Base-by-base conservation (phyloP, 208 protist genomes). In the Acanthamoeba castellanii region DNA sequence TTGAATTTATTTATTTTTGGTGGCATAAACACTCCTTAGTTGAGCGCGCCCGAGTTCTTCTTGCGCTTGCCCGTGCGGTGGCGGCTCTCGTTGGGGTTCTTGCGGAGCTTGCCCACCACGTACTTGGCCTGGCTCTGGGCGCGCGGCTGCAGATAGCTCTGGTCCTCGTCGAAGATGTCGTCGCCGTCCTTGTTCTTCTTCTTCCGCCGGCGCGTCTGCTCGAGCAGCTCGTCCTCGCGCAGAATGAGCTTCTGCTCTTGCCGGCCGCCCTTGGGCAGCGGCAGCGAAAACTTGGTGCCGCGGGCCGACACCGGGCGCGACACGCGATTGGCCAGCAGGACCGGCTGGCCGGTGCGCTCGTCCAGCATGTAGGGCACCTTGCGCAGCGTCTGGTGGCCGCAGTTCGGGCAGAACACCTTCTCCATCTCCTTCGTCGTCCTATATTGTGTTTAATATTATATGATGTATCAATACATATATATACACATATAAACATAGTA, bases 181-280 rank as follows among this genome's bases (percentile, higher is more conserved):
- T 57, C 45, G 42, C 45, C 30, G 32, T 85, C 45, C 76, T 85
- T 55, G 52, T 57, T 57, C 52, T 57, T 57, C 45, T 85, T 85
- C 76, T 85, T 85, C n/a, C 30, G 6, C 7, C 76, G 32, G 11
- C 76, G 76, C 76, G 76, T 74, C 13, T 30, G 66, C 74, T 84
- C 42, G 74, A 55, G 82, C 18, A 95, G 76, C 84, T 92, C 57
- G 57, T 95, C 94, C 76, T 95, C 94, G 7, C 94, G 81, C 47
- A 95, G 94, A 13, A 95, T 68, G 34, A 95, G 8, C 61, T 95
- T 89, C 27, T 92, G 37, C 4, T 84, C 66, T 3, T 82, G 25
- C 27, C 85, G 57, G 2, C 94, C 94, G 37, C 88, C 66, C 68
- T 95, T 76, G 32, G 94, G 94, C n/a, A 66, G 14, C 32, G 94